A percentile compares a stretch with the other conserved stretches of the same genome.
Evolutionary conservation across 441 rosid species (phyloP).

Genomic region (Dalechampia spathulata): DNA sequence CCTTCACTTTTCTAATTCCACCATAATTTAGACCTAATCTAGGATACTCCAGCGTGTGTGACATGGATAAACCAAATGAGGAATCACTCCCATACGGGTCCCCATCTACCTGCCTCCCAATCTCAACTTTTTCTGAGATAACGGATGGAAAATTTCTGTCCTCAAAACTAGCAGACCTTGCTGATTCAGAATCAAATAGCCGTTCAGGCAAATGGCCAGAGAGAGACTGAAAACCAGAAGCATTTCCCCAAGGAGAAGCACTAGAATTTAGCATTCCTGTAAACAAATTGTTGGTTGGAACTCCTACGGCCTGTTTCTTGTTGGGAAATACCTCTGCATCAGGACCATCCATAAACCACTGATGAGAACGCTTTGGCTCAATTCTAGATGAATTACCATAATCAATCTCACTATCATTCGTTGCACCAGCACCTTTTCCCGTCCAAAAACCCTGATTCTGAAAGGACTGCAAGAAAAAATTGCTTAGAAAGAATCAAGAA

Average conservation of each 20-base stretch:
- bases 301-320: constrained; percentile 54
- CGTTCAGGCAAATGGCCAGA: constrained; percentile 40
- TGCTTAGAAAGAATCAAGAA: not conserved
- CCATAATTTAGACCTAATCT: constrained; percentile 38
- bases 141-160: constrained; percentile 32
- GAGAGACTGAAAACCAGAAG: constrained; percentile 39
- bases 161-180: constrained; percentile 31
- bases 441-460: constrained; percentile 60
- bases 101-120: constrained; percentile 35
- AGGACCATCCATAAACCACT: constrained; percentile 51
- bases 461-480: constrained; percentile 22
- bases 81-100: constrained; percentile 37
- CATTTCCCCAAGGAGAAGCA: constrained; percentile 43
- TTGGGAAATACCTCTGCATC: constrained; percentile 41
- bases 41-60: constrained; percentile 44
- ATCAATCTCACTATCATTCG: constrained; percentile 38
- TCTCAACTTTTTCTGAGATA: constrained; percentile 28
- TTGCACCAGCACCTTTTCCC: constrained; percentile 32
- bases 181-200: constrained; percentile 37
- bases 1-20: constrained; percentile 66
- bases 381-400: constrained; percentile 42
- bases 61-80: constrained; percentile 49
- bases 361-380: constrained; percentile 53
- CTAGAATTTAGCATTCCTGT: constrained; percentile 32
- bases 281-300: constrained; percentile 30